Evolutionary conservation across 768 basidiomycete species (phyloP).

Genomic region (Pulveroboletus sp.): DNA sequence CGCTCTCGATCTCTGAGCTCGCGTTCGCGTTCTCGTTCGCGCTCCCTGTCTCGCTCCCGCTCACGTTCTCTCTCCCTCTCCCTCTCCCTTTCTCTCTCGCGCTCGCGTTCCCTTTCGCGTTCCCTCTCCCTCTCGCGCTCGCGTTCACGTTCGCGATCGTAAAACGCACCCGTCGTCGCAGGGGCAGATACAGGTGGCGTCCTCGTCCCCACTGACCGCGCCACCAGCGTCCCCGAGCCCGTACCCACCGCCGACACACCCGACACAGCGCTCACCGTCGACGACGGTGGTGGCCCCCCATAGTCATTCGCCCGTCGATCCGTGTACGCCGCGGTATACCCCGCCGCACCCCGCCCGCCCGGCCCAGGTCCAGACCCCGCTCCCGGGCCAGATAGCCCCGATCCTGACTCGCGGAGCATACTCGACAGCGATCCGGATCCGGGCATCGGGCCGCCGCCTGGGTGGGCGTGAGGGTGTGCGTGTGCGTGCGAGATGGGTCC

Average conservation of each 20-base stretch:
- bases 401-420: no score
- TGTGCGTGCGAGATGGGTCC: no score
- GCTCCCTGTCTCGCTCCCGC: slow-evolving; percentile 5
- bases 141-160: slow-evolving; percentile 23
- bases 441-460: no score
- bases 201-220: slow-evolving; percentile 13
- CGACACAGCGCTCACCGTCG: slow-evolving; percentile 1
- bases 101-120: slow-evolving; percentile 10
- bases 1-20: slow-evolving; percentile 31
- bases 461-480: no score
- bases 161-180: slow-evolving; percentile 24
- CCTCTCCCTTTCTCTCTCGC: slow-evolving; percentile 7
- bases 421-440: no score
- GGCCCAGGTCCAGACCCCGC: no score
- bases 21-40: slow-evolving; percentile 9
- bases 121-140: slow-evolving; percentile 4
- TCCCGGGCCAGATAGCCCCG: no score
- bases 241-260: no score
- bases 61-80: slow-evolving; percentile 2
- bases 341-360: background rate
- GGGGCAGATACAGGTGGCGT: slow-evolving; percentile 26
- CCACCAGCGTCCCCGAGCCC: background rate
- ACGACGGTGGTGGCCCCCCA: slow-evolving; percentile 18
- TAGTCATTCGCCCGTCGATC: slow-evolving; percentile 29
- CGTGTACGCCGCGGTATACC: no score